Evolutionary conservation across 2,329 filamentous ascomycete species (phyloP).

Genomic region (Niveomyces coronatus): DNA sequence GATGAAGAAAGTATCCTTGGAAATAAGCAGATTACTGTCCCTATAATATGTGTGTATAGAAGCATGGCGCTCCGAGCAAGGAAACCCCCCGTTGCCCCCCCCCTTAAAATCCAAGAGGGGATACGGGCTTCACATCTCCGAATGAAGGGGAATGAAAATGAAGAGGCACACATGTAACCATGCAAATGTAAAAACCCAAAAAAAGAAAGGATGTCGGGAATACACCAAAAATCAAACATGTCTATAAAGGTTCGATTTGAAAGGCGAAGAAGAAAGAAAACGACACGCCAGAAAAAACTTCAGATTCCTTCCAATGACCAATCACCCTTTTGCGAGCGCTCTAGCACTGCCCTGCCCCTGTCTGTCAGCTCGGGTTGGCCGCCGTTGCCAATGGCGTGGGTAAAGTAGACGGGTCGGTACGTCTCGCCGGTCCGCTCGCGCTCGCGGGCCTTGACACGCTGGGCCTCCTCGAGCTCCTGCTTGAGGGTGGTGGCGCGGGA

Average conservation of each 20-base stretch:
- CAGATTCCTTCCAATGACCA: conserved; percentile 38
- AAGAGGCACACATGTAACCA: neutral
- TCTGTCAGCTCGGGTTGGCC: conserved; percentile 46
- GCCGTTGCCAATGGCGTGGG: conserved; percentile 43
- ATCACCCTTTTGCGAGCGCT: conserved; percentile 41
- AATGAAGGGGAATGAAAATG: too few species aligned
- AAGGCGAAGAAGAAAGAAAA: neutral
- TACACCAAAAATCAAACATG: too few species aligned
- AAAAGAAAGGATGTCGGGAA: neutral
- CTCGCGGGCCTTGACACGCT: conserved; percentile 75
- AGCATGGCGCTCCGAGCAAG: too few species aligned
- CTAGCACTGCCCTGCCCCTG: conserved; percentile 40
- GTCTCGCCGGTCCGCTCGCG: conserved; percentile 57
- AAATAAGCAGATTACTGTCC: too few species aligned
- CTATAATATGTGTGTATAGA: too few species aligned
- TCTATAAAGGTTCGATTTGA: neutral
- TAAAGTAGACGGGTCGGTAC: conserved; percentile 88
- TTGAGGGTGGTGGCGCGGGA: conserved; percentile 77
- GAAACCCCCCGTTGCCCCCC: too few species aligned
- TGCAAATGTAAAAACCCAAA: neutral
- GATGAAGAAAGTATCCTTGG: too few species aligned
- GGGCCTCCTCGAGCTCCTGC: conserved; percentile 81
- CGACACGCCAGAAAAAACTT: neutral
- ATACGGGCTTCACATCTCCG: too few species aligned
- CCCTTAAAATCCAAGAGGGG: too few species aligned